These are phyloP conservation scores for Coemansia sp. DNA, from an alignment of 192 early-diverging fungal genomes.

Conservation along the genomic window DNA sequence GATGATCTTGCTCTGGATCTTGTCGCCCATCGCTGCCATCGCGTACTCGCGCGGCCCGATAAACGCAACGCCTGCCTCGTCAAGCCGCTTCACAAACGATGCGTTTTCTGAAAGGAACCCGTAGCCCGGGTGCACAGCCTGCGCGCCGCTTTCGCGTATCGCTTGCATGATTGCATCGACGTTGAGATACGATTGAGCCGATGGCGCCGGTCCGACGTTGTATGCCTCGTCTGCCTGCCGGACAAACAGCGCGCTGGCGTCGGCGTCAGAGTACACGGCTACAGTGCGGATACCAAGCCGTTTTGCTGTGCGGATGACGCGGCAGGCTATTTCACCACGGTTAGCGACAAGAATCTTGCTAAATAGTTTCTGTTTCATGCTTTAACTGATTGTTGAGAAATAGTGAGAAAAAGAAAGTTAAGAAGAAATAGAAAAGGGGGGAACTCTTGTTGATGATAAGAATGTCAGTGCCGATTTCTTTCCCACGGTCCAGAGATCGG, in stretches of 20 bases:
- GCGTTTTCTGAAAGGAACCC: constrained; percentile 95
- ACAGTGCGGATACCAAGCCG: constrained; percentile 96
- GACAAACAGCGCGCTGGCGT: constrained; percentile 86
- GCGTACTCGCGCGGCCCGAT: constrained; percentile 71
- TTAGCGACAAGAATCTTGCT: constrained; percentile 95
- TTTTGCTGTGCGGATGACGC: constrained; percentile 88
- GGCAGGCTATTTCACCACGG: constrained; percentile 94
- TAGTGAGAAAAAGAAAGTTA: background rate
- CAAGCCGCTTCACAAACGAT: constrained; percentile 77
- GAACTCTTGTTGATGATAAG: background rate
- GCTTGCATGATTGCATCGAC: constrained; percentile 79
- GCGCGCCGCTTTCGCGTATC: constrained; percentile 72
- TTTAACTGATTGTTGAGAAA: background rate
- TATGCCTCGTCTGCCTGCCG: constrained; percentile 87
- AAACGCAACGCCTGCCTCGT: constrained; percentile 70
- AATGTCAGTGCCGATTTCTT: background rate
- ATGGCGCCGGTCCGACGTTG: constrained; percentile 77
- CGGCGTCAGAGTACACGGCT: constrained; percentile 91
- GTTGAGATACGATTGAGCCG: constrained; percentile 81
- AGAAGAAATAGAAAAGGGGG: background rate
- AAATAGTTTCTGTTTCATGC: constrained; percentile 48
- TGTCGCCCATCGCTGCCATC: constrained; percentile 81
- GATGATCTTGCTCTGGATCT: constrained; percentile 79
- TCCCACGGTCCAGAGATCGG: constrained; percentile 2
- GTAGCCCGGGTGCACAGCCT: constrained; percentile 96